These are phyloP conservation scores for Neonectria coccinea DNA, from an alignment of 2,329 filamentous ascomycete genomes.

Conservation along the genomic window DNA sequence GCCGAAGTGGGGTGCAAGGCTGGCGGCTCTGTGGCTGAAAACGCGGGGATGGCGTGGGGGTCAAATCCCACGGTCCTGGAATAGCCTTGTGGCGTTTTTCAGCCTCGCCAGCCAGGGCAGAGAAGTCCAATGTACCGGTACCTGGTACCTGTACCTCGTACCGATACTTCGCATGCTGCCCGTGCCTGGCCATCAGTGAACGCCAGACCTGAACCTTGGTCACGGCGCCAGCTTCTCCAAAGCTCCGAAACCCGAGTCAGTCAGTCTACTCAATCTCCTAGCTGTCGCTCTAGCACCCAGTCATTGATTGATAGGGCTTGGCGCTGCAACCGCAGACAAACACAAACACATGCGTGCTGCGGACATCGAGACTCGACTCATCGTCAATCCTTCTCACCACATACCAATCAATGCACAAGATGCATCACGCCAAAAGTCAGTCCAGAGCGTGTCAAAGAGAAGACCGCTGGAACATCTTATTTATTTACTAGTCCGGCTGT, in stretches of 20 bases:
- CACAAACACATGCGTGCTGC: too few species aligned
- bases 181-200: slow-evolving; percentile 9
- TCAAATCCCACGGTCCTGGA: slow-evolving; percentile 3
- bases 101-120: slow-evolving; percentile 24
- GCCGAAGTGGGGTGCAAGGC: slow-evolving; percentile 31
- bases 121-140: slow-evolving; percentile 24
- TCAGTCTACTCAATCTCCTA: background rate
- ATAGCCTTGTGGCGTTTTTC: slow-evolving; percentile 25
- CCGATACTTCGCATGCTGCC: background rate
- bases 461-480: slow-evolving; percentile 33
- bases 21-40: slow-evolving; percentile 34
- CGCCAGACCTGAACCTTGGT: background rate
- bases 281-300: background rate
- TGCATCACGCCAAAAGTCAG: background rate
- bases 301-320: background rate
- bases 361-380: too few species aligned
- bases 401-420: background rate
- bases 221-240: background rate
- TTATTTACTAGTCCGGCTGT: slow-evolving; percentile 43
- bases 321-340: background rate
- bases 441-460: slow-evolving; percentile 15
- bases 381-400: background rate
- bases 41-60: slow-evolving; percentile 34
- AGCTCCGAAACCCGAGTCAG: slow-evolving; percentile 1
- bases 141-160: slow-evolving; percentile 27